These are phyloP conservation scores for Podospora comata DNA, from an alignment of 495 filamentous ascomycete genomes.

Conservation along the genomic window DNA sequence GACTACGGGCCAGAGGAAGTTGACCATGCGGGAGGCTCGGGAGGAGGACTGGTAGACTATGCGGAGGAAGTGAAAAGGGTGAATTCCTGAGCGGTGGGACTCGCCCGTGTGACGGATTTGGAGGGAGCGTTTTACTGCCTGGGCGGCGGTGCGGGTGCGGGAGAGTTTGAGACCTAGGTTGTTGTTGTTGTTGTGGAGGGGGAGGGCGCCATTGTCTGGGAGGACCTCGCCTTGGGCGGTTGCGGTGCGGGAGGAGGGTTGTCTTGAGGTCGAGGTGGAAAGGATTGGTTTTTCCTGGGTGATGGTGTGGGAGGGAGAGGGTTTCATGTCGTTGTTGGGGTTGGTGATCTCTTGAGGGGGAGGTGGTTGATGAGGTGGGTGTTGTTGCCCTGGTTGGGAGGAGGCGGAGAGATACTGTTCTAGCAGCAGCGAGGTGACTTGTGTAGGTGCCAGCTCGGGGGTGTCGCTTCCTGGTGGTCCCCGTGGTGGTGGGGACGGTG, in stretches of 20 bases:
- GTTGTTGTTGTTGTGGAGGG: conserved; percentile 12
- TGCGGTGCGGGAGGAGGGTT: background rate
- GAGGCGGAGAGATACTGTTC: background rate
- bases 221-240: background rate
- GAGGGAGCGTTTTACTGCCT: conserved; percentile 16
- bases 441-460: background rate
- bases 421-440: background rate
- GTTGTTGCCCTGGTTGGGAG: background rate
- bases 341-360: background rate
- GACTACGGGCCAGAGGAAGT: conserved; percentile 55
- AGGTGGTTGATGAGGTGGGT: background rate
- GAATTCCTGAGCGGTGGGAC: conserved; percentile 44
- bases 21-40: conserved; percentile 40
- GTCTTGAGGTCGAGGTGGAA: background rate
- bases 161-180: background rate
- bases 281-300: background rate
- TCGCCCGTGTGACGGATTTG: conserved; percentile 37
- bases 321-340: background rate
- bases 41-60: conserved; percentile 45
- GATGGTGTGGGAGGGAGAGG: background rate
- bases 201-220: background rate
- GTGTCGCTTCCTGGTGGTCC: background rate
- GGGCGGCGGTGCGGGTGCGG: background rate
- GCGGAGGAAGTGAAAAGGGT: conserved; percentile 40
- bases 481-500: background rate